Conservation (phyloP, 495 filamentous ascomycete species). For the Barbatosphaeria neglecta region DNA sequence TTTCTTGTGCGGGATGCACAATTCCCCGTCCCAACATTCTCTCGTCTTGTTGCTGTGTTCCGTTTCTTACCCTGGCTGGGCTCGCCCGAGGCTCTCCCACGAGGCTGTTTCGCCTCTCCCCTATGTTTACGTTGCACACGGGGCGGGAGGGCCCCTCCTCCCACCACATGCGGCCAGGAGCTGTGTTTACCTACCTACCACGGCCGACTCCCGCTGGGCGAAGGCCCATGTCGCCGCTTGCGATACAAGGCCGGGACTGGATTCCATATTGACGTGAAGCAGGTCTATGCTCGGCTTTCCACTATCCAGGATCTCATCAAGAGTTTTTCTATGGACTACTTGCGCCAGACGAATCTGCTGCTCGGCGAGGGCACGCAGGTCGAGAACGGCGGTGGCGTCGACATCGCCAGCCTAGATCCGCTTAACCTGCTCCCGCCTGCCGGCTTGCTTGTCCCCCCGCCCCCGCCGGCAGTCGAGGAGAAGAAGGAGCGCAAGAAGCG, state of each 20-base stretch:
- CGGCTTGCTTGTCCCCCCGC: constrained; percentile 23
- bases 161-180: no score
- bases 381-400: constrained; percentile 29
- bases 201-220: no score
- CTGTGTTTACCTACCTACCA: no score
- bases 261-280: constrained; percentile 1
- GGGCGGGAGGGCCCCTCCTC: no score
- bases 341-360: constrained; percentile 70
- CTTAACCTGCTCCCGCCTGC: constrained; percentile 27
- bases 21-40: no score
- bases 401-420: constrained; percentile 34
- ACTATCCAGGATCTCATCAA: constrained; percentile 63
- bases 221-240: background rate
- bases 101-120: no score
- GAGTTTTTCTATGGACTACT: constrained; percentile 64
- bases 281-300: constrained; percentile 65
- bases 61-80: no score
- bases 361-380: constrained; percentile 48
- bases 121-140: background rate
- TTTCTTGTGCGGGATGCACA: no score
- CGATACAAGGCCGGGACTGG: no score
- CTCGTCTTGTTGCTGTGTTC: no score
- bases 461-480: constrained; percentile 37
- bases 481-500: constrained; percentile 84
- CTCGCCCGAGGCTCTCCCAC: no score